phyloP scores from a whole-genome alignment of 2,329 filamentous ascomycete genomes.

The Zasmidium citrigriseum region DNA sequence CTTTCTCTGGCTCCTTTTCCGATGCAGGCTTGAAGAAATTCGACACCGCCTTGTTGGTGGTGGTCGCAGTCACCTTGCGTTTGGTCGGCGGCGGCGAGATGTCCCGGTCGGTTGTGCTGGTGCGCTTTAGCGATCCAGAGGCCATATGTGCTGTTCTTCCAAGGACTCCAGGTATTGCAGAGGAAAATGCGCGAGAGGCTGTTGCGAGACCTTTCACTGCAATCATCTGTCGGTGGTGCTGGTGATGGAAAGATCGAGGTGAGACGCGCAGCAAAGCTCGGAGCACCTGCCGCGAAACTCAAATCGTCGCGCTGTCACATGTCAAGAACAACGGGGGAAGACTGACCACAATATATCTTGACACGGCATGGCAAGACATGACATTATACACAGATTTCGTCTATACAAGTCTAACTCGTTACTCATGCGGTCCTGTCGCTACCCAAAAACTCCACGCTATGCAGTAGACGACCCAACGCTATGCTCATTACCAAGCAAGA shows the following conservation, averaged over 20 bases:
- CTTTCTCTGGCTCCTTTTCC: slow-evolving; percentile 76
- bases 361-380: neutral
- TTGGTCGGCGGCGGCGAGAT: slow-evolving; percentile 61
- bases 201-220: neutral
- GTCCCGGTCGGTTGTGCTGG: slow-evolving; percentile 38
- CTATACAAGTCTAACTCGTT: slow-evolving; percentile 2
- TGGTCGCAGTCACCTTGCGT: slow-evolving; percentile 55
- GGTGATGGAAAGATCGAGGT: neutral
- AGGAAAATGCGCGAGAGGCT: neutral
- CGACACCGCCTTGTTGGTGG: slow-evolving; percentile 66
- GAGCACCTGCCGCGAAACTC: neutral
- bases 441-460: slow-evolving; percentile 11
- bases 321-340: neutral
- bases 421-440: neutral
- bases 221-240: neutral
- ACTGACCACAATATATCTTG: too few species aligned
- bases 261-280: neutral
- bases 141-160: neutral
- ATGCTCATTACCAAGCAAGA: slow-evolving; percentile 9
- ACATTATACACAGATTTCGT: neutral
- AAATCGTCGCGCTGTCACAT: neutral
- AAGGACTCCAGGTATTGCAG: neutral
- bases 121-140: slow-evolving; percentile 2
- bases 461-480: slow-evolving; percentile 5
- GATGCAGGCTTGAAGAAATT: slow-evolving; percentile 88